Conservation (phyloP, 345 rosid genomes). For the Durio zibethinus region DNA sequence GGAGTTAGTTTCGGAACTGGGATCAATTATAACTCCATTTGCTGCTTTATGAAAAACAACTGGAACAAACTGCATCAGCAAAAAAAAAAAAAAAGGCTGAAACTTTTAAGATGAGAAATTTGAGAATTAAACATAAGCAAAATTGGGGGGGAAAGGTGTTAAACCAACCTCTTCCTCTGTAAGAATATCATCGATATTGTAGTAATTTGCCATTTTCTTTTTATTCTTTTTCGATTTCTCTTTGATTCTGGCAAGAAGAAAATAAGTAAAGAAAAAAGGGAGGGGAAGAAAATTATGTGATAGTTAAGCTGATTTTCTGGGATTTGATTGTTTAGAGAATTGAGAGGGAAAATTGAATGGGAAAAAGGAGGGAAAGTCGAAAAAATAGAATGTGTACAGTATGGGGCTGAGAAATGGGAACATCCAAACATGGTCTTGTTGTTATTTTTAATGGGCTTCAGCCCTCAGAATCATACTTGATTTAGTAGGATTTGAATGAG, state of each 20-base stretch:
- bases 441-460: too few species aligned
- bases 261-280: neutral
- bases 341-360: neutral
- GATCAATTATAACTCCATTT: conserved; percentile 76
- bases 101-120: neutral
- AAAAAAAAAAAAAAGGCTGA: neutral
- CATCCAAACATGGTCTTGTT: too few species aligned
- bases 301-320: neutral
- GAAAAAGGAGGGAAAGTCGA: neutral
- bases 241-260: neutral
- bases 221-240: neutral
- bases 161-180: conserved; percentile 62
- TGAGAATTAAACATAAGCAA: neutral
- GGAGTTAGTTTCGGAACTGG: conserved; percentile 57
- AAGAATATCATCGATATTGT: conserved; percentile 70
- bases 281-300: neutral
- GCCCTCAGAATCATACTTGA: too few species aligned
- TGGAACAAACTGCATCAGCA: conserved; percentile 48
- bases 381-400: neutral
- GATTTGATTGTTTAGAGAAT: neutral
- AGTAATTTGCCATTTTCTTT: conserved; percentile 50
- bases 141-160: neutral
- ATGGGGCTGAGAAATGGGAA: neutral
- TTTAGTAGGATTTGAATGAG: too few species aligned
- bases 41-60: conserved; percentile 54